A percentile compares a stretch with the other conserved stretches of the same genome.
Evolutionary conservation across 1,139 yeast genomes (phyloP).

Genomic region (Neolecta irregularis): DNA sequence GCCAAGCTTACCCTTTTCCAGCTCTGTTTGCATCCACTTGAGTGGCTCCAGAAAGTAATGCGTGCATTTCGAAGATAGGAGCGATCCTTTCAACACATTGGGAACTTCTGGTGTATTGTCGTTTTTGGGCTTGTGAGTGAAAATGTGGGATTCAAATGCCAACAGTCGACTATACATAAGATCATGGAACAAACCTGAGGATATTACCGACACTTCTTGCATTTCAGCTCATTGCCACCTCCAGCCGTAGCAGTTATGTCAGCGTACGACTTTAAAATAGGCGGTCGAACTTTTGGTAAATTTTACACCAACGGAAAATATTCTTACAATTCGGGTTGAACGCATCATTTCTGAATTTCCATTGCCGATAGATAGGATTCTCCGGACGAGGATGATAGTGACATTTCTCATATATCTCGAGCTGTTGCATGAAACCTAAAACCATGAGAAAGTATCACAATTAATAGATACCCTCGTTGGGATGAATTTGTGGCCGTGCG

Average conservation of each 20-base stretch:
- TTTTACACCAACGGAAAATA: conserved; percentile 19
- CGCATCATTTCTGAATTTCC: conserved; percentile 32
- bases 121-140: conserved; percentile 18
- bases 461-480: no score
- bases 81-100: conserved; percentile 12
- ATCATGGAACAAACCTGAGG: background rate
- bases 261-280: no score
- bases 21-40: conserved; percentile 75
- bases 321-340: conserved; percentile 19
- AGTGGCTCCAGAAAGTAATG: conserved; percentile 78
- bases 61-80: conserved; percentile 60
- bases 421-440: conserved; percentile 56
- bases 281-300: no score
- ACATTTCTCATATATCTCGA: conserved; percentile 42
- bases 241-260: conserved; percentile 20
- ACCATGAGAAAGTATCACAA: no score
- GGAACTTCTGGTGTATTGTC: conserved; percentile 18
- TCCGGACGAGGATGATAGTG: conserved; percentile 28
- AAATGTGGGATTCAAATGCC: no score
- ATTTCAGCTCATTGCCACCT: conserved; percentile 19
- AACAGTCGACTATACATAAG: conserved; percentile 1
- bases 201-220: conserved; percentile 23
- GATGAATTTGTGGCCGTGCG: conserved; percentile 43
- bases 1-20: conserved; percentile 53
- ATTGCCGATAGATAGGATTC: conserved; percentile 36